Base-by-base conservation (phyloP, 768 basidiomycete species). In the Naganishia antarctica region DNA sequence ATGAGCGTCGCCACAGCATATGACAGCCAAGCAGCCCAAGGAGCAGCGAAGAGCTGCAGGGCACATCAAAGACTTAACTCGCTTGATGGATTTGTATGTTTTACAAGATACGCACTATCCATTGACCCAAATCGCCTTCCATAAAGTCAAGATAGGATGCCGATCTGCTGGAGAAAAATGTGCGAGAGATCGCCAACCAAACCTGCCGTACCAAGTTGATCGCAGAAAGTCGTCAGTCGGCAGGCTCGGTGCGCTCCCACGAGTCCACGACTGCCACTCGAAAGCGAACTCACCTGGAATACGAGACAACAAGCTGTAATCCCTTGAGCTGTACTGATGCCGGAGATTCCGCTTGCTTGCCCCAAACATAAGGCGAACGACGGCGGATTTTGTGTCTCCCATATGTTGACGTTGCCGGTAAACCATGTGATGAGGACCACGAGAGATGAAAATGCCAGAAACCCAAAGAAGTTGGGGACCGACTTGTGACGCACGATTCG, bases 391-490 rank as follows among this genome's bases (percentile, higher is more conserved):
- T 40, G 18, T n/a, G 53, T 57, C 16, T 57, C 37, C 34, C 32
- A 57, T 1, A 57, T 41, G n/a, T 57, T 41, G 11, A 57, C 53
- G 34, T 57, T 37, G 11, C 53, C 53, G 53, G n/a, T 57, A 23
- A 57, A 57, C 53, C 53, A 57, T 2, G 53, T 57, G 32, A 57
- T 23, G 15, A 3, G 2, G n/a, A 37, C 34, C 37, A 57, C 4
- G 11, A 57, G 15, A 11, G 34, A 4, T 4, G 53, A 37, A 13
- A 41, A 57, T 7, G 53, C 11, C 11, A 57, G 53, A 4, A 57
- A 23, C 4, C 53, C 53, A 21, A 57, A 57, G 23, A 57, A 57
- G 37, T 57, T 57, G 21, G 53, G 37, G n/a, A 57, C 53, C 37
- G 53, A 57, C 40, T 57, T 57, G 25, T 57, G 53, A 25, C 53